Conservation (phyloP, 2,329 filamentous ascomycete genomes). For the Colletotrichum somersetense region DNA sequence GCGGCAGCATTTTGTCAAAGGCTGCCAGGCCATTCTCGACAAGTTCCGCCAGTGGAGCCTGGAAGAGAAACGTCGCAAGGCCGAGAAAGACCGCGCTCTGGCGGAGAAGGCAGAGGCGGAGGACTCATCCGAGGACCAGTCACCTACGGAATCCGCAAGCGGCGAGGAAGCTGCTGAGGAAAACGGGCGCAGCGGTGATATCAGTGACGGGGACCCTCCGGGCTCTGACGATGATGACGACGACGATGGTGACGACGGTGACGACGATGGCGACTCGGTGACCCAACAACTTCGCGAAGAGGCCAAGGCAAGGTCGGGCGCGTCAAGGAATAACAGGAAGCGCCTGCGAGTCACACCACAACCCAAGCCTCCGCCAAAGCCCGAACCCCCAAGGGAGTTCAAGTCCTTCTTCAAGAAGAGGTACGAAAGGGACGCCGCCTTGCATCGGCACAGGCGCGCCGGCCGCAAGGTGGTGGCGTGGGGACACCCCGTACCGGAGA, state of each 20-base stretch:
- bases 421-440: slow-evolving; percentile 82
- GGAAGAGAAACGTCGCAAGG: slow-evolving; percentile 86
- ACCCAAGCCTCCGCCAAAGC: slow-evolving; percentile 47
- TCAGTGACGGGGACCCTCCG: slow-evolving; percentile 57
- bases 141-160: slow-evolving; percentile 46
- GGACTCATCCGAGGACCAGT: slow-evolving; percentile 35
- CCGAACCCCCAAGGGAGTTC: slow-evolving; percentile 71
- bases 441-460: slow-evolving; percentile 78
- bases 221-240: slow-evolving; percentile 74
- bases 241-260: slow-evolving; percentile 61
- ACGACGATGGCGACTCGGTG: slow-evolving; percentile 76
- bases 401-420: slow-evolving; percentile 88
- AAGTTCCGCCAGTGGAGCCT: slow-evolving; percentile 92
- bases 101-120: slow-evolving; percentile 60
- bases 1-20: slow-evolving; percentile 84
- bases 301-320: slow-evolving; percentile 67
- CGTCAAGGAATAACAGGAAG: slow-evolving; percentile 50
- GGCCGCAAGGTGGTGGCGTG: slow-evolving; percentile 82
- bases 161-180: slow-evolving; percentile 53
- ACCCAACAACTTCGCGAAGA: slow-evolving; percentile 83
- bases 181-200: slow-evolving; percentile 45
- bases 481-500: slow-evolving; percentile 83
- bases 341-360: slow-evolving; percentile 45
- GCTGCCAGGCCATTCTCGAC: slow-evolving; percentile 83
- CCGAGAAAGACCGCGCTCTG: slow-evolving; percentile 77